These are phyloP conservation scores for Xylaria palmicola DNA, from an alignment of 495 filamentous ascomycete genomes.

Conservation along the genomic window DNA sequence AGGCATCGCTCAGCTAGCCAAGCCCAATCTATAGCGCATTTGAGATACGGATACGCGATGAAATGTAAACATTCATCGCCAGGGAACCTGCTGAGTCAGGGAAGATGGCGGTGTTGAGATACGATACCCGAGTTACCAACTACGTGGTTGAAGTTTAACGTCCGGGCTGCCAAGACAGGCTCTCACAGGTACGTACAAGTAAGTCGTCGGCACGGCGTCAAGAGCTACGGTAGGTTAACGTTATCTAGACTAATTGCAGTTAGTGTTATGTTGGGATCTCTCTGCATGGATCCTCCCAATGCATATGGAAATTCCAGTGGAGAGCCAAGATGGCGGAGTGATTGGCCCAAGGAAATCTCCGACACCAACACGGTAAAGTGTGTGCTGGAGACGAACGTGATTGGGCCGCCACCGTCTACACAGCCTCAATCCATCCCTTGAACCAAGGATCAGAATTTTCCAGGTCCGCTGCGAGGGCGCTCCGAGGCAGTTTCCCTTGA, in stretches of 20 bases:
- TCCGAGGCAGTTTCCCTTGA: not conserved
- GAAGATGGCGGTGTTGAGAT: too few relatives aligned
- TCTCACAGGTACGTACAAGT: not conserved
- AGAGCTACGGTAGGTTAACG: not conserved
- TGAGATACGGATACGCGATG: too few relatives aligned
- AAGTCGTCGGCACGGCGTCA: not conserved
- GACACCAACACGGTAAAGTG: constrained; percentile 2
- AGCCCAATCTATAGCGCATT: too few relatives aligned
- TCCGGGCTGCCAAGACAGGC: not conserved
- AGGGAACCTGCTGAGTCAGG: too few relatives aligned
- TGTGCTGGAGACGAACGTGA: not conserved
- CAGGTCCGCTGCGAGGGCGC: not conserved
- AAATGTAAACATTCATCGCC: too few relatives aligned
- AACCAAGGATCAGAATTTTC: constrained; percentile 2
- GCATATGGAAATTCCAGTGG: constrained; percentile 6
- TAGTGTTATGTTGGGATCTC: not conserved
- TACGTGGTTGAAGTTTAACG: not conserved
- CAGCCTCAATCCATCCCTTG: constrained; percentile 17
- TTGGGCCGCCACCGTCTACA: constrained; percentile 6
- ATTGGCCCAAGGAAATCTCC: not conserved
- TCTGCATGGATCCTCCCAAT: not conserved
- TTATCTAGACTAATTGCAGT: not conserved
- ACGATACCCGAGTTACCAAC: too few relatives aligned
- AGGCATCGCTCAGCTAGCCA: too few relatives aligned
- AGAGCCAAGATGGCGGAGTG: not conserved